phyloP scores from a whole-genome alignment of 371 early-diverging fungal genomes.

The Syncephalastrum monosporum region DNA sequence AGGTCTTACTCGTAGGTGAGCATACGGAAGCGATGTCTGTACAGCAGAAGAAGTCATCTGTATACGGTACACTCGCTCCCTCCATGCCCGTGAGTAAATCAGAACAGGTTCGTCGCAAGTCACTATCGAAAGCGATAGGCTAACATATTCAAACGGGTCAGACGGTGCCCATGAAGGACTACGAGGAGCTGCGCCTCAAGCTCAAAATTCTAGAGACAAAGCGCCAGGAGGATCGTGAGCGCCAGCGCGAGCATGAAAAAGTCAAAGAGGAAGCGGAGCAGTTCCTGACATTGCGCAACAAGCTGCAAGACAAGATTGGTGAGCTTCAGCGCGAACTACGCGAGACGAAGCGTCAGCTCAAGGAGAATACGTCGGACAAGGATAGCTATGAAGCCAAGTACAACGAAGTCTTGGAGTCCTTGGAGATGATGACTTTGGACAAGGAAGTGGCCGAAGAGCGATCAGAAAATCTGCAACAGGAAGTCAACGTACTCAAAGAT shows the following conservation, averaged over 20 bases:
- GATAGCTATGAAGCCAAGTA: conserved; percentile 67
- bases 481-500: conserved; percentile 76
- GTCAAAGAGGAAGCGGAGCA: conserved; percentile 75
- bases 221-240: conserved; percentile 81
- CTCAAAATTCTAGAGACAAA: conserved; percentile 77
- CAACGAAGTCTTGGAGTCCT: conserved; percentile 68
- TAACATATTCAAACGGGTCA: neutral
- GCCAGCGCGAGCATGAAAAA: conserved; percentile 70
- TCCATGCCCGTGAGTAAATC: conserved; percentile 42
- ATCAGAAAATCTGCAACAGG: conserved; percentile 76
- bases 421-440: conserved; percentile 88
- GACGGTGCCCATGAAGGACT: conserved; percentile 64
- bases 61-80: conserved; percentile 35
- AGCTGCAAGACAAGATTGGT: conserved; percentile 67
- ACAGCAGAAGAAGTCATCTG: conserved; percentile 16
- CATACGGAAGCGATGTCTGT: neutral
- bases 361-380: conserved; percentile 58
- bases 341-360: conserved; percentile 58
- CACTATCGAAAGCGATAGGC: neutral
- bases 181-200: conserved; percentile 81
- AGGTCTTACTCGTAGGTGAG: neutral
- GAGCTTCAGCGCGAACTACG: conserved; percentile 76
- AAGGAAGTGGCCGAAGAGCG: conserved; percentile 92
- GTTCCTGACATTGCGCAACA: conserved; percentile 63
- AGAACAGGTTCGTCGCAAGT: conserved; percentile 22